These are phyloP conservation scores for Cryptococcus jaspeensis DNA, from an alignment of 1,284 basidiomycete species.

Conservation along the genomic window DNA sequence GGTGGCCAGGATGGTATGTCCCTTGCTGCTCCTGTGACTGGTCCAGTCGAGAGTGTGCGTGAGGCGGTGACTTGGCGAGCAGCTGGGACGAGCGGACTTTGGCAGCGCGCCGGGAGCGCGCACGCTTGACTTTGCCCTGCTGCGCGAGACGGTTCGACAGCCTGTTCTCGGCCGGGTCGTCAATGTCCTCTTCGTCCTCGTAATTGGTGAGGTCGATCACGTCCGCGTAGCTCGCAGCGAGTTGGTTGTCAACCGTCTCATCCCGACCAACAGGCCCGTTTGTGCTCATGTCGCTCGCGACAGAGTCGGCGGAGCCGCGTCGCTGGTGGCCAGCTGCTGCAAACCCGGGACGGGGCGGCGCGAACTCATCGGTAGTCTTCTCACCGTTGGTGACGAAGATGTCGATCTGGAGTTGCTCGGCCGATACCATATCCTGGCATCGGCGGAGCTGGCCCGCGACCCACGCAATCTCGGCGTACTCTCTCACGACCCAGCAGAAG, in stretches of 20 bases:
- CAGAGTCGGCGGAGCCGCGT: slow-evolving; percentile 17
- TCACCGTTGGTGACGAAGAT: slow-evolving; percentile 70
- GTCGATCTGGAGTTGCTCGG: slow-evolving; percentile 66
- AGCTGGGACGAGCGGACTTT: slow-evolving; percentile 1
- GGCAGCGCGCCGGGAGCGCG: slow-evolving; percentile 55
- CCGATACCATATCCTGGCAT: slow-evolving; percentile 65
- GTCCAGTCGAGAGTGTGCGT: slow-evolving; percentile 6
- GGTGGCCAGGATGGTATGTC: neutral
- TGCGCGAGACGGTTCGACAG: slow-evolving; percentile 64
- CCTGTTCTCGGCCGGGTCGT: slow-evolving; percentile 65
- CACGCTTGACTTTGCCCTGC: slow-evolving; percentile 67
- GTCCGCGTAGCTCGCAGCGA: slow-evolving; percentile 51
- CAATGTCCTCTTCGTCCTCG: slow-evolving; percentile 71
- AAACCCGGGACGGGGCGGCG: slow-evolving; percentile 55
- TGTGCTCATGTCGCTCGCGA: slow-evolving; percentile 17
- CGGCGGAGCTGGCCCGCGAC: slow-evolving; percentile 67
- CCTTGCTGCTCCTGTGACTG: neutral
- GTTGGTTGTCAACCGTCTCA: slow-evolving; percentile 16
- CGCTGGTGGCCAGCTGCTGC: slow-evolving; percentile 26
- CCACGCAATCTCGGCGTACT: slow-evolving; percentile 84
- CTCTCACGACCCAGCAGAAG: slow-evolving; percentile 80
- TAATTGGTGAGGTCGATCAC: slow-evolving; percentile 75
- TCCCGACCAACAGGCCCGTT: slow-evolving; percentile 16
- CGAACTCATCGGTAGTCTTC: slow-evolving; percentile 43
- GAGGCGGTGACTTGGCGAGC: slow-evolving; percentile 9